Conservation (phyloP, 2,329 filamentous ascomycete genomes). For the Sordariomycetes sp. region DNA sequence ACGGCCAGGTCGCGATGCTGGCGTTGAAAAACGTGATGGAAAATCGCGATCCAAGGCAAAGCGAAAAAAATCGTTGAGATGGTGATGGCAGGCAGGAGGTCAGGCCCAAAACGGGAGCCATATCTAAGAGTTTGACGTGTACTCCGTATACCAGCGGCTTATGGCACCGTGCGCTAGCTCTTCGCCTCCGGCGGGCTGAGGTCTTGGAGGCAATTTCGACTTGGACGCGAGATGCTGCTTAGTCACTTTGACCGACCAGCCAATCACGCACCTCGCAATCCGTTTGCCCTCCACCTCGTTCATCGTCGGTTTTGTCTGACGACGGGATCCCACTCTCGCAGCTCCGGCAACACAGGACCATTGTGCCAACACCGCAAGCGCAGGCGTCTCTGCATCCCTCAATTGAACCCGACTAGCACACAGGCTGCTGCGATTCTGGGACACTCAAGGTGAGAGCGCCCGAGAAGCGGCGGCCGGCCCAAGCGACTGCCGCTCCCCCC, state of each 20-base stretch:
- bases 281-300: not conserved
- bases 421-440: not conserved
- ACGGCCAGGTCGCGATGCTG: conserved; percentile 21
- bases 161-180: not conserved
- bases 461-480: not conserved
- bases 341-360: not conserved
- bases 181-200: not conserved
- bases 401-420: not conserved
- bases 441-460: not conserved
- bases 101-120: conserved; percentile 1
- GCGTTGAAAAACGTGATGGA: conserved; percentile 5
- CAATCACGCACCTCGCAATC: not conserved
- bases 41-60: not conserved
- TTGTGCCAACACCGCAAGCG: not conserved
- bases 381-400: conserved; percentile 1
- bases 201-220: not conserved
- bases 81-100: conserved; percentile 3
- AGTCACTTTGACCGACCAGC: not conserved
- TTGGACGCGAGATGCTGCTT: not conserved
- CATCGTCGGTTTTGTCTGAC: conserved; percentile 1
- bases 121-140: conserved; percentile 3
- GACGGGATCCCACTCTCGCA: conserved; percentile 1
- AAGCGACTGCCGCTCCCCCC: not conserved
- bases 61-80: conserved; percentile 7
- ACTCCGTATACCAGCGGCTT: not conserved